These are phyloP conservation scores for Neopestalotiopsis clavispora DNA, from an alignment of 2,329 filamentous ascomycete genomes.

Conservation along the genomic window DNA sequence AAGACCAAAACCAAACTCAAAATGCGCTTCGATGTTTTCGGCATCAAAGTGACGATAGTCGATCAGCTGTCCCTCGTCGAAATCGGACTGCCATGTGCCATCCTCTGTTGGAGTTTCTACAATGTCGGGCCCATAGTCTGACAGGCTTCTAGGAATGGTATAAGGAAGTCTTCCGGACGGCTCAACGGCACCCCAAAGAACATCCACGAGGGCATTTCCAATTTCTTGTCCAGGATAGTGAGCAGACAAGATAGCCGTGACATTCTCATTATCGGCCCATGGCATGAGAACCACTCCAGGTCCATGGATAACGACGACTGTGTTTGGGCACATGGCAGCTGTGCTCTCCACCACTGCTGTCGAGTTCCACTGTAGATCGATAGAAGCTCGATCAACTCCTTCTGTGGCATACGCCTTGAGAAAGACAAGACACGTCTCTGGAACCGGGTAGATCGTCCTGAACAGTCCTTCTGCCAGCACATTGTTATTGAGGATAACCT, in stretches of 20 bases:
- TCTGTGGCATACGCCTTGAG: constrained; percentile 65
- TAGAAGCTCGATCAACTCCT: constrained; percentile 57
- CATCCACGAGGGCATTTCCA: constrained; percentile 63
- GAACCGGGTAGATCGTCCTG: constrained; percentile 21
- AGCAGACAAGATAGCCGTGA: constrained; percentile 65
- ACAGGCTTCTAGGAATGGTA: not conserved
- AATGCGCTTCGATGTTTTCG: constrained; percentile 33
- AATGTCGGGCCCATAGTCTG: not conserved
- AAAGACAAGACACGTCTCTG: constrained; percentile 62
- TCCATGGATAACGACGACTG: constrained; percentile 51
- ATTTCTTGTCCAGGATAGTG: constrained; percentile 66
- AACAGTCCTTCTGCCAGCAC: not conserved
- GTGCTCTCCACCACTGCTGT: constrained; percentile 51
- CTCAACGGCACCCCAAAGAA: constrained; percentile 66
- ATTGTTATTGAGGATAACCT: not conserved
- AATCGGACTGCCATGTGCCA: constrained; percentile 36
- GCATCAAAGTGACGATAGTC: constrained; percentile 41
- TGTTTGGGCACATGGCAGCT: constrained; percentile 48
- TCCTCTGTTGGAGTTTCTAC: constrained; percentile 48
- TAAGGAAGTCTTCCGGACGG: constrained; percentile 48
- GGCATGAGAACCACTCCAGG: constrained; percentile 64
- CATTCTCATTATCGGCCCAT: constrained; percentile 62
- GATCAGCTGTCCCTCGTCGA: constrained; percentile 36
- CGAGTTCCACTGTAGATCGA: constrained; percentile 62
- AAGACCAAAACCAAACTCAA: constrained; percentile 45